Conservation (phyloP, 148 eudicot genomes). For the Salicornia ramosissima region DNA sequence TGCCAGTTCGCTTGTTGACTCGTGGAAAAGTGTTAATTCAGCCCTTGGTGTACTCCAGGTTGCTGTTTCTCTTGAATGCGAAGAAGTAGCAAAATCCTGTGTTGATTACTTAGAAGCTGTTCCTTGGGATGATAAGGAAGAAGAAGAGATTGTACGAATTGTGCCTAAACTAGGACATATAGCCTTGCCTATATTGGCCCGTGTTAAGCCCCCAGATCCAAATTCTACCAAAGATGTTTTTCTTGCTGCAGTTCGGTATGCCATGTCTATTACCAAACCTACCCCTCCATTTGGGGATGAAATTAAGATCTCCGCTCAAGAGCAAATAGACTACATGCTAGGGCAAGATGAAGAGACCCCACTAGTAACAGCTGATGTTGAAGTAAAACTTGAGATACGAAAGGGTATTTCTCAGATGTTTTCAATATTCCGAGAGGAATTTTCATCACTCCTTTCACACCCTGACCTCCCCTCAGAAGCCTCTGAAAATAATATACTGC, state of each 20-base stretch:
- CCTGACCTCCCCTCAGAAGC: constrained; percentile 26
- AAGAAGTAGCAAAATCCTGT: constrained; percentile 47
- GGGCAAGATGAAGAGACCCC: constrained; percentile 62
- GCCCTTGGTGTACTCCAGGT: constrained; percentile 64
- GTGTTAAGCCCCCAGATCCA: constrained; percentile 49
- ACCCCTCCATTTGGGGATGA: constrained; percentile 67
- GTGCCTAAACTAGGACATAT: constrained; percentile 51
- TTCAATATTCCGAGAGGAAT: constrained; percentile 37
- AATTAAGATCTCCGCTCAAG: constrained; percentile 72
- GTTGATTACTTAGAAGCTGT: constrained; percentile 64
- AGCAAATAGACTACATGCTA: constrained; percentile 93
- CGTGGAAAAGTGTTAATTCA: constrained; percentile 54
- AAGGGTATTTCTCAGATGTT: constrained; percentile 47
- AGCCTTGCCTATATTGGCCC: constrained; percentile 61
- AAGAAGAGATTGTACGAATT: constrained; percentile 47
- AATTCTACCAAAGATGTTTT: constrained; percentile 52
- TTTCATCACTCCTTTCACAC: constrained; percentile 39
- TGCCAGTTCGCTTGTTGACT: constrained; percentile 36
- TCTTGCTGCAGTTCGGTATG: constrained; percentile 71
- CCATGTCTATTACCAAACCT: constrained; percentile 48
- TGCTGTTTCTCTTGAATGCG: constrained; percentile 44
- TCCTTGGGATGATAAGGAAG: constrained; percentile 78
- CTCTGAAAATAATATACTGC: constrained; percentile 38
- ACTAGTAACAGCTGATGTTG: constrained; percentile 47
- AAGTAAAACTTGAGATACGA: constrained; percentile 48